Evolutionary conservation across 345 rosid species (phyloP).

Genomic region (Adansonia digitata): DNA sequence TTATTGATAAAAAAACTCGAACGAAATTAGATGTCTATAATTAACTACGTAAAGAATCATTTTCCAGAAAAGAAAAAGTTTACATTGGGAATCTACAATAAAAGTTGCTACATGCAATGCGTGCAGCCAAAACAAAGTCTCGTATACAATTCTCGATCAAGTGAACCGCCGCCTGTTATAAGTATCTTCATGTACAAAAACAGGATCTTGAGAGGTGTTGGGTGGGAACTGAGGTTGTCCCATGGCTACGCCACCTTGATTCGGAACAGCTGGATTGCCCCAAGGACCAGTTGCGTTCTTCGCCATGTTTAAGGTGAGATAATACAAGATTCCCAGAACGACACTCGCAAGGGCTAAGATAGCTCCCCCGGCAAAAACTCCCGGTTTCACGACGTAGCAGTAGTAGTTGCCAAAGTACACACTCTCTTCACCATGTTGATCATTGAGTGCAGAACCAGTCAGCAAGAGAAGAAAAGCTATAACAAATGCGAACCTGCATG

Average conservation of each 20-base stretch:
- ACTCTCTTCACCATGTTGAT: constrained; percentile 55
- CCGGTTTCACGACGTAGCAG: constrained; percentile 80
- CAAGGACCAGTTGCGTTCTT: constrained; percentile 30
- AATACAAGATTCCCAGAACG: constrained; percentile 63
- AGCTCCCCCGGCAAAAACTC: constrained; percentile 80
- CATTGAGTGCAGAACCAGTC: constrained; percentile 80
- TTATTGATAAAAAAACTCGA: too few relatives aligned
- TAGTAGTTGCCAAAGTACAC: constrained; percentile 44
- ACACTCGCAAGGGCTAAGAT: constrained; percentile 54
- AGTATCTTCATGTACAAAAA: constrained; percentile 82
- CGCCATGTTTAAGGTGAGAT: constrained; percentile 41
- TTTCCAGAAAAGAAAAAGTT: background rate
- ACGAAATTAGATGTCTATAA: too few relatives aligned
- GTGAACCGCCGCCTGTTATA: constrained; percentile 76
- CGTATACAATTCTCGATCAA: constrained; percentile 21
- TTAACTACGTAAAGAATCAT: background rate
- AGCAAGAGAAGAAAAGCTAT: constrained; percentile 77
- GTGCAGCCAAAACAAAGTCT: background rate
- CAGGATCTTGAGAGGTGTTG: constrained; percentile 53
- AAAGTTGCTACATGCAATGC: background rate
- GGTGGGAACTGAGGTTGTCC: constrained; percentile 72
- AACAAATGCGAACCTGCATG: constrained; percentile 76
- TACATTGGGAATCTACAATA: background rate
- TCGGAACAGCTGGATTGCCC: constrained; percentile 26
- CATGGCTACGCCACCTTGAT: constrained; percentile 59